Evolutionary conservation across 768 basidiomycete genomes (phyloP).

Genomic region (Termitomyces heimii): DNA sequence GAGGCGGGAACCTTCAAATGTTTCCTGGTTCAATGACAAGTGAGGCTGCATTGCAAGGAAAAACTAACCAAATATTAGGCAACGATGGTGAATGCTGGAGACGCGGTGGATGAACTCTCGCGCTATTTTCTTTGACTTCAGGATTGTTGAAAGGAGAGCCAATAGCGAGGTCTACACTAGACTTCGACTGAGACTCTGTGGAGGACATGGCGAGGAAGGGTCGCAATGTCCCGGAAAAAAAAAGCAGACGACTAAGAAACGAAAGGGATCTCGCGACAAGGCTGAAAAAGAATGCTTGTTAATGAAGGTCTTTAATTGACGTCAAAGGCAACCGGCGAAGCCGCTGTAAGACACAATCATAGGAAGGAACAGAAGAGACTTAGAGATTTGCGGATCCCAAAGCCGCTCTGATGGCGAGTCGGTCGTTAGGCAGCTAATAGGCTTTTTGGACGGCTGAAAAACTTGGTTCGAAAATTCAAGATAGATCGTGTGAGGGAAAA

Average conservation of each 20-base stretch:
- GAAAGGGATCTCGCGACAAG: constrained; percentile 25
- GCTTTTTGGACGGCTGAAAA: constrained; percentile 16
- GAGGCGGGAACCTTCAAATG: constrained; percentile 38
- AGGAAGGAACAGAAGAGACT: constrained; percentile 25
- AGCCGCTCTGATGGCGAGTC: constrained; percentile 28
- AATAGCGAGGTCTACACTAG: constrained; percentile 22
- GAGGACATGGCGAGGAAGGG: constrained; percentile 23
- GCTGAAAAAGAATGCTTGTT: constrained; percentile 24
- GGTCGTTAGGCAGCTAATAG: constrained; percentile 32
- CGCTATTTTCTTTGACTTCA: constrained; percentile 10
- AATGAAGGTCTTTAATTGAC: constrained; percentile 41
- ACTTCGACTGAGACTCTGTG: constrained; percentile 15
- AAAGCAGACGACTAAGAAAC: constrained; percentile 14
- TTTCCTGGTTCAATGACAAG: background rate
- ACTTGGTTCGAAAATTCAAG: constrained; percentile 4
- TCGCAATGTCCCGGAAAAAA: constrained; percentile 20
- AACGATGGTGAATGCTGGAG: constrained; percentile 64
- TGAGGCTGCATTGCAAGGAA: background rate
- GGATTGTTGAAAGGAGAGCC: constrained; percentile 16
- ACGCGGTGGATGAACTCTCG: constrained; percentile 34
- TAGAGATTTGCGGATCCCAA: constrained; percentile 38
- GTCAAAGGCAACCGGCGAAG: constrained; percentile 32
- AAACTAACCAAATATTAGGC: constrained; percentile 58
- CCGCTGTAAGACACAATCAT: constrained; percentile 20
- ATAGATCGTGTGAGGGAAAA: background rate